Evolutionary conservation across 2,329 filamentous ascomycete species (phyloP).

Genomic region (Cladosporium sp.): DNA sequence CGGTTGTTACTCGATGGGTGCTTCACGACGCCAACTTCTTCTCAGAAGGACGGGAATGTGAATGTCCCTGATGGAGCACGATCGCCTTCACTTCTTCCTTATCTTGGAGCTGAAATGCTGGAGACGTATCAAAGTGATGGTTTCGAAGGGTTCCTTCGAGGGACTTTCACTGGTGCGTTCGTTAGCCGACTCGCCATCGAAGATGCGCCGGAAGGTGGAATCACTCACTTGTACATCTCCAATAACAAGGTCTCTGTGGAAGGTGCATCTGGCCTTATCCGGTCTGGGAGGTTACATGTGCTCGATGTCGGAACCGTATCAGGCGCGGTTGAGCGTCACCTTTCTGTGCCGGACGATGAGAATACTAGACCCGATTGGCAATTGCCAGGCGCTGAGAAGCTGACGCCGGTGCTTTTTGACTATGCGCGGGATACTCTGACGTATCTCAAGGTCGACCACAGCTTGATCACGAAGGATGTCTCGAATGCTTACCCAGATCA

Average conservation of each 20-base stretch:
- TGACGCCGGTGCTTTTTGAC: conserved; percentile 47
- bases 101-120: conserved; percentile 35
- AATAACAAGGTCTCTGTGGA: conserved; percentile 53
- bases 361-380: conserved; percentile 22
- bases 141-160: conserved; percentile 50
- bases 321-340: conserved; percentile 24
- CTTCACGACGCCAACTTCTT: conserved; percentile 29
- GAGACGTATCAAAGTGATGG: conserved; percentile 41
- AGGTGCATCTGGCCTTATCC: conserved; percentile 49
- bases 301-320: conserved; percentile 52
- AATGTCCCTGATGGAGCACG: conserved; percentile 11
- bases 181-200: conserved; percentile 53
- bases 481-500: conserved; percentile 20
- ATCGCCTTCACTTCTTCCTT: conserved; percentile 30
- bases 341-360: conserved; percentile 21
- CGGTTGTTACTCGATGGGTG: conserved; percentile 49
- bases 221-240: conserved; percentile 57
- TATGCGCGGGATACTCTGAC: conserved; percentile 39
- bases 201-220: conserved; percentile 49
- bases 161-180: conserved; percentile 45
- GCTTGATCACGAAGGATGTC: conserved; percentile 42
- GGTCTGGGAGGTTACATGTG: conserved; percentile 49
- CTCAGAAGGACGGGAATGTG: background rate
- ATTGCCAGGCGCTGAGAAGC: conserved; percentile 49
- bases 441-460: conserved; percentile 53